A percentile compares a stretch with the other conserved stretches of the same genome.
These are phyloP conservation scores for Suillus lakei DNA, from an alignment of 768 basidiomycete species.

Conservation along the genomic window DNA sequence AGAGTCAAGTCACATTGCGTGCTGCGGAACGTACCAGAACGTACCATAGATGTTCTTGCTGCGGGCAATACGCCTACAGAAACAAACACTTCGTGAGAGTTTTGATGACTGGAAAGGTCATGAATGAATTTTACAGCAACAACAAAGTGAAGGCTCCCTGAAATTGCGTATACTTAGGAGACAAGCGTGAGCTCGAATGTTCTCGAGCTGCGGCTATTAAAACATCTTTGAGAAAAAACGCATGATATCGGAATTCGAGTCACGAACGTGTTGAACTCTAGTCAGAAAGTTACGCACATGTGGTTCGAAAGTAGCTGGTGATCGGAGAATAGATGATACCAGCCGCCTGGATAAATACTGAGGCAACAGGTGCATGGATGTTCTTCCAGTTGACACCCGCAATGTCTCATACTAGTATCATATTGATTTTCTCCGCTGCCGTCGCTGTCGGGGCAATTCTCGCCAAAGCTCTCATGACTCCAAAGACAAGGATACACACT, in stretches of 20 bases:
- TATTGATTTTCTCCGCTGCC: background rate
- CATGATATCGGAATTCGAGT: background rate
- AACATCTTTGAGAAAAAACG: background rate
- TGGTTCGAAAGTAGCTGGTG: background rate
- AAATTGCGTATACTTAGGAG: background rate
- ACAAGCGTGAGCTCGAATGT: background rate
- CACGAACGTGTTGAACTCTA: background rate
- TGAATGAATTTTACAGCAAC: background rate
- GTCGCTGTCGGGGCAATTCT: background rate
- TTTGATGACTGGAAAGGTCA: background rate
- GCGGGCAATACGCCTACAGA: background rate
- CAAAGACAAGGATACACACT: constrained; percentile 17
- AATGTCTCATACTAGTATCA: background rate
- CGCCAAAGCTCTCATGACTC: background rate
- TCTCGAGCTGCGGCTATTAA: background rate
- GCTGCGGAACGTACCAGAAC: background rate
- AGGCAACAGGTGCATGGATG: background rate
- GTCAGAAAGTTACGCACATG: background rate
- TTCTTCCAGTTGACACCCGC: background rate
- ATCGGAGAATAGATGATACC: background rate
- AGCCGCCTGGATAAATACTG: background rate
- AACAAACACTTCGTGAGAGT: background rate
- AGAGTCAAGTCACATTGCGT: background rate
- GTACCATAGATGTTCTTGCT: background rate
- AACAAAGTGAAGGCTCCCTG: background rate